These are phyloP conservation scores for Phytophthora colocasiae DNA, from an alignment of 352 stramenopile genomes.

Conservation along the genomic window DNA sequence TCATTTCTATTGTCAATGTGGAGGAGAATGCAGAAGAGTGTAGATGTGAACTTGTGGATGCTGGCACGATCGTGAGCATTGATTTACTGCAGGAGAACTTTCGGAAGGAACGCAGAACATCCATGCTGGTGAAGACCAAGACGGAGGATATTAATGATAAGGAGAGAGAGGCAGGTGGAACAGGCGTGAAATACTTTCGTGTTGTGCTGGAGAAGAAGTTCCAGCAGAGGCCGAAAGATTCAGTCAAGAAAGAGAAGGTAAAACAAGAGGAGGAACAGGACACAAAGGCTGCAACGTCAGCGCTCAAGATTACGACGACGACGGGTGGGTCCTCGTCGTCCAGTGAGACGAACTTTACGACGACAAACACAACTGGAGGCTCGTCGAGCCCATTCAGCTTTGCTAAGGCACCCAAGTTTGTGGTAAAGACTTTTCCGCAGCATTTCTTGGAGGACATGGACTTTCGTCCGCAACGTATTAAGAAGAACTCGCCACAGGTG, in stretches of 20 bases:
- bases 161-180: constrained; percentile 31
- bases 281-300: neutral
- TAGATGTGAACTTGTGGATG: constrained; percentile 76
- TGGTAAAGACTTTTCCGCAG: constrained; percentile 86
- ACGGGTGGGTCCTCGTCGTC: constrained; percentile 29
- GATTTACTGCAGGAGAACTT: constrained; percentile 85
- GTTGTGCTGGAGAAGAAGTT: constrained; percentile 87
- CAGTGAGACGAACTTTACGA: constrained; percentile 46
- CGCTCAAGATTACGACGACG: constrained; percentile 37
- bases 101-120: constrained; percentile 74
- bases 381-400: constrained; percentile 28
- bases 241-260: constrained; percentile 22
- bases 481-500: constrained; percentile 71
- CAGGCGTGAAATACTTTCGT: constrained; percentile 68
- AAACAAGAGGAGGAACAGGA: constrained; percentile 20
- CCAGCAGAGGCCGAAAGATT: constrained; percentile 37
- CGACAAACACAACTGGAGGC: constrained; percentile 20
- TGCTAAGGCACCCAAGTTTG: constrained; percentile 45
- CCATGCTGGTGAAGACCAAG: constrained; percentile 82
- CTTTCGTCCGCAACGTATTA: constrained; percentile 86
- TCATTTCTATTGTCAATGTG: constrained; percentile 89
- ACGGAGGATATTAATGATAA: constrained; percentile 44
- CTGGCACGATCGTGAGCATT: constrained; percentile 72
- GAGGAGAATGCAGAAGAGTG: constrained; percentile 88
- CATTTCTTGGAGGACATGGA: constrained; percentile 88